phyloP scores from a whole-genome alignment of 192 early-diverging fungal species.

The Rhizophlyctis rosea region DNA sequence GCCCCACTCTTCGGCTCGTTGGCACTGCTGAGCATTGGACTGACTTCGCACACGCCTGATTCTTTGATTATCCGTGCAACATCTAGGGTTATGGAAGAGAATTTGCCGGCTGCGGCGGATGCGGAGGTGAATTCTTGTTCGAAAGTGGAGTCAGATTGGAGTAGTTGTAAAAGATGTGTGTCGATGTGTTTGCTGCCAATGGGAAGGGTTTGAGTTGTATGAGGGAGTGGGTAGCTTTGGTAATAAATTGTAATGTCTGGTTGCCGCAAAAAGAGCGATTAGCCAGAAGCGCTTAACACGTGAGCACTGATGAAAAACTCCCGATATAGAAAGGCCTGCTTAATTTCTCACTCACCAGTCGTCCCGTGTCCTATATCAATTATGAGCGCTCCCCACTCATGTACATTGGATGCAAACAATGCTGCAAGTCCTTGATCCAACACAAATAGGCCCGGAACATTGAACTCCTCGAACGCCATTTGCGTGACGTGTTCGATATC shows the following conservation, averaged over 20 bases:
- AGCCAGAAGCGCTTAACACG: slow-evolving; percentile 1
- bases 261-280: neutral
- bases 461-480: slow-evolving; percentile 90
- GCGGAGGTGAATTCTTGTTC: slow-evolving; percentile 41
- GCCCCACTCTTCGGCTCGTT: neutral
- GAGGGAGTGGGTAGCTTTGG: slow-evolving; percentile 37
- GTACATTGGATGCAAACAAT: slow-evolving; percentile 71
- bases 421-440: slow-evolving; percentile 81
- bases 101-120: too few species aligned
- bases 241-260: neutral
- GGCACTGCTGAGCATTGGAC: slow-evolving; percentile 19
- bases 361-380: slow-evolving; percentile 88
- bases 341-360: slow-evolving; percentile 52
- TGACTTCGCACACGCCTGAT: slow-evolving; percentile 27
- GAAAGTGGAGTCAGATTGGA: slow-evolving; percentile 52
- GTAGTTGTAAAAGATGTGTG: slow-evolving; percentile 54
- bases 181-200: slow-evolving; percentile 73
- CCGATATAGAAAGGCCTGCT: neutral
- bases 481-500: slow-evolving; percentile 78
- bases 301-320: neutral
- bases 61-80: slow-evolving; percentile 31
- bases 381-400: slow-evolving; percentile 80
- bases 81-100: slow-evolving; percentile 23
- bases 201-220: slow-evolving; percentile 58
- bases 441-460: slow-evolving; percentile 77